These are phyloP conservation scores for Heterococcus sp. DNA, from an alignment of 108 stramenopile genomes.

Conservation along the genomic window DNA sequence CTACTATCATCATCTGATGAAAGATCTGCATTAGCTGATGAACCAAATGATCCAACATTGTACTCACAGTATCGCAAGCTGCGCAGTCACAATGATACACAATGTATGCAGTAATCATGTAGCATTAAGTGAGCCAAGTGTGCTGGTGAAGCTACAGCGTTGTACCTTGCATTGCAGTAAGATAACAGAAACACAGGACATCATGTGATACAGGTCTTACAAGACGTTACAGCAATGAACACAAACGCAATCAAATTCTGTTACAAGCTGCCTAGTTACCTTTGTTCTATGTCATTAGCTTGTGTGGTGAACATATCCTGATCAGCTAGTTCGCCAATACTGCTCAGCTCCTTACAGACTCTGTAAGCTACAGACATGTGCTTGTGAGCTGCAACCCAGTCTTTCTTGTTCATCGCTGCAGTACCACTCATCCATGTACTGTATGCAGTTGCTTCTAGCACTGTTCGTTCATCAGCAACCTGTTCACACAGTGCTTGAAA, in stretches of 20 bases:
- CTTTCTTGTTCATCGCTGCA: conserved; percentile 28
- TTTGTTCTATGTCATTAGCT: conserved; percentile 41
- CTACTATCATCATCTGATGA: no score
- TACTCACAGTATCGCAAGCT: no score
- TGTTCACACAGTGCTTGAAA: conserved; percentile 25
- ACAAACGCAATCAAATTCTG: no score
- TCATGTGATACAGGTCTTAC: not conserved
- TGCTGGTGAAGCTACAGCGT: no score
- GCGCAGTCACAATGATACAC: no score
- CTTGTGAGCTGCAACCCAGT: conserved; percentile 27
- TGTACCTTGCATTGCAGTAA: no score
- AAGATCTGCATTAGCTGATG: no score
- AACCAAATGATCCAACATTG: no score
- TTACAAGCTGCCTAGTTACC: not conserved
- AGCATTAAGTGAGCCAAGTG: no score
- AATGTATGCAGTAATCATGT: no score
- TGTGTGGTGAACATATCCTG: conserved; percentile 36
- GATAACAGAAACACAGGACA: no score
- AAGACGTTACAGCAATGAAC: not conserved
- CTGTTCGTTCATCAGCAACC: conserved; percentile 30
- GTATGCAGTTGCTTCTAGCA: conserved; percentile 35
- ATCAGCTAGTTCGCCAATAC: conserved; percentile 28
- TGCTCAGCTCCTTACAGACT: conserved; percentile 31
- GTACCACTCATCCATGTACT: conserved; percentile 31
- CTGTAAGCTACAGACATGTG: conserved; percentile 10